A percentile compares a stretch with the other conserved stretches of the same genome.
Evolutionary conservation across 140 eudicot genomes (phyloP).

Genomic region (Cichorium intybus): DNA sequence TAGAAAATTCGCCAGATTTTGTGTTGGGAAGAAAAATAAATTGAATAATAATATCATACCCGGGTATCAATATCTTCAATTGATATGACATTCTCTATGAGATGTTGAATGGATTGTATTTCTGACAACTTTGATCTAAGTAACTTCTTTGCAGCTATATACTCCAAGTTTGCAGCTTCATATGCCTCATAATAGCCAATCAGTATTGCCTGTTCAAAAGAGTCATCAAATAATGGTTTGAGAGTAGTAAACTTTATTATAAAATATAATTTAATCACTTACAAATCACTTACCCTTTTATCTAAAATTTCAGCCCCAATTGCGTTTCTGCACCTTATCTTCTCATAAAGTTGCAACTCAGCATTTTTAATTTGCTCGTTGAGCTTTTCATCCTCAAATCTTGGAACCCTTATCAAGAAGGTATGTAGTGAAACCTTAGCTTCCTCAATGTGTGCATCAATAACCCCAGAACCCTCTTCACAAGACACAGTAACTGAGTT

Average conservation of each 20-base stretch:
- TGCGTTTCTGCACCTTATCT: constrained; percentile 43
- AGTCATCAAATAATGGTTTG: constrained; percentile 7
- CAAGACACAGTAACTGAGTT: no score
- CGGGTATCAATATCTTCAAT: constrained; percentile 44
- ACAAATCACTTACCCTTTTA: constrained; percentile 35
- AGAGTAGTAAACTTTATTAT: neutral
- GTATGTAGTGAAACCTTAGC: constrained; percentile 37
- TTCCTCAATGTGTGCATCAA: no score
- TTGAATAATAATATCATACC: constrained; percentile 36
- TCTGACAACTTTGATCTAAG: constrained; percentile 44
- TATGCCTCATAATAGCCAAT: constrained; percentile 19
- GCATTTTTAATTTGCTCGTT: constrained; percentile 44
- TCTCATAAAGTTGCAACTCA: constrained; percentile 49
- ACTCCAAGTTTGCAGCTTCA: constrained; percentile 44
- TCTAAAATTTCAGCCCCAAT: constrained; percentile 32
- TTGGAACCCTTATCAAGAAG: constrained; percentile 46
- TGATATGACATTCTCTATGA: constrained; percentile 48
- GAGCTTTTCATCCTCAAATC: constrained; percentile 55
- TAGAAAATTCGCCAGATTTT: neutral
- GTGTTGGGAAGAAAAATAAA: neutral
- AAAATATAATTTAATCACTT: constrained; percentile 1
- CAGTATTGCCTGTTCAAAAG: constrained; percentile 39
- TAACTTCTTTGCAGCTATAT: constrained; percentile 35
- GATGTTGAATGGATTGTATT: constrained; percentile 42
- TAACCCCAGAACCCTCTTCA: no score